Base-by-base conservation (phyloP, 2,329 filamentous ascomycete genomes). In the Ophiocordyceps camponoti-rufipedis region DNA sequence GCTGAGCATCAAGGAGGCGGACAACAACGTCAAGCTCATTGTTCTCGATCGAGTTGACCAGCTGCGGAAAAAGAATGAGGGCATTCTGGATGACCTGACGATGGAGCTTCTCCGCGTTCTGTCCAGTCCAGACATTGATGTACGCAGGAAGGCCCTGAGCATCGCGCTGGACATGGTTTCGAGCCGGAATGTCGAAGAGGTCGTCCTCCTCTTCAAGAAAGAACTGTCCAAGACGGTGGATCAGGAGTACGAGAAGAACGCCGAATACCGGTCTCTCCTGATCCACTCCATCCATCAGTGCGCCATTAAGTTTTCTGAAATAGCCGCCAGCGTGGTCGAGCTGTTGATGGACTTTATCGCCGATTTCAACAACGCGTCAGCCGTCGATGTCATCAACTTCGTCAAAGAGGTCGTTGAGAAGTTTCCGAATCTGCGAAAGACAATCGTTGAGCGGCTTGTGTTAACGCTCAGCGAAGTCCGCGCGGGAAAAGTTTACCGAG, bases 341-440 rank as follows among this genome's bases (percentile, higher is more conserved):
- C 75, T 95, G 41, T 74, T 98, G 45, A 98, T 98, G 91, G 91
- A 98, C 64, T 96, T 96, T 60, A 95, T 98, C 57, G 86, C 85
- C 44, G 91, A 98, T 62, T 95, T 96, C 62, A 96, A 94, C 70
- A 95, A 94, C 58, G 83, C 85, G 41, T 94, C 89, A 1, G 91
- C 91, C 1, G 85, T 98, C 29, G 91, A 98, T 62, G 89, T 98
- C 45, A 96, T 98, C 58, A 88, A 86, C 46, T 98, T 98, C 58
- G 88, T 98, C 51, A 98, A 98, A 66, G 91, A 98, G 62, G 91
- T 98, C 4, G 89, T 96, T 7, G 91, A 98, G 66, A 94, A 94
- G 58, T 98, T 96, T 69, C 91, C 91, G 8, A 80, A 85, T 54
- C 74, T 98, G 47, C 80, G 91, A 49, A 77, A 80, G 32, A 83